Conservation (phyloP, 2,329 filamentous ascomycete species). For the Claviceps cyperi region DNA sequence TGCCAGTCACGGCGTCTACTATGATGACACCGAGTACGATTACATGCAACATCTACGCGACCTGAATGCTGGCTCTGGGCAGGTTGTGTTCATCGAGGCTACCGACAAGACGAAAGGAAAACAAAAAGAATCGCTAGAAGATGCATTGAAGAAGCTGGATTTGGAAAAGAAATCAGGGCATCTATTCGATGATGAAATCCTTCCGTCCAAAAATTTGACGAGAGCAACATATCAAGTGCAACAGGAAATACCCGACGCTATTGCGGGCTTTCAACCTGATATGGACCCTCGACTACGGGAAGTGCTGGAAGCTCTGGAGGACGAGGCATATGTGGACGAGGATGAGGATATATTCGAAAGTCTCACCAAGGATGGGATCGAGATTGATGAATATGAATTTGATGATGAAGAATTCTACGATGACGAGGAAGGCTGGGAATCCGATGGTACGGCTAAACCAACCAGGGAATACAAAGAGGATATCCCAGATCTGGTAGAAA, state of each 20-base stretch:
- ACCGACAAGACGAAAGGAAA: constrained; percentile 57
- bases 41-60: constrained; percentile 99
- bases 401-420: constrained; percentile 48
- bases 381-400: constrained; percentile 70
- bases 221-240: constrained; percentile 78
- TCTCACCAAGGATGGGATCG: constrained; percentile 53
- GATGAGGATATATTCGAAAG: constrained; percentile 77
- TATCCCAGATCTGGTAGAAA: constrained; percentile 33
- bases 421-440: constrained; percentile 81
- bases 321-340: constrained; percentile 85
- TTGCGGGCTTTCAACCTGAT: constrained; percentile 89
- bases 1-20: constrained; percentile 85
- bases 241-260: constrained; percentile 80
- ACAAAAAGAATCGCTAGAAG: constrained; percentile 65
- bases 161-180: constrained; percentile 39
- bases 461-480: constrained; percentile 38
- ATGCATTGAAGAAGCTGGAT: constrained; percentile 55
- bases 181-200: constrained; percentile 57
- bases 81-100: constrained; percentile 74
- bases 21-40: constrained; percentile 88
- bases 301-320: constrained; percentile 82
- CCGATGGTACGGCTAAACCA: constrained; percentile 81
- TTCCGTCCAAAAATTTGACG: constrained; percentile 66
- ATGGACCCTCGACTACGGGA: constrained; percentile 92
- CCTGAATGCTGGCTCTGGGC: constrained; percentile 53